Evolutionary conservation across 805 yeast genomes (phyloP).

Genomic region (Barnettozyma vustinii): DNA sequence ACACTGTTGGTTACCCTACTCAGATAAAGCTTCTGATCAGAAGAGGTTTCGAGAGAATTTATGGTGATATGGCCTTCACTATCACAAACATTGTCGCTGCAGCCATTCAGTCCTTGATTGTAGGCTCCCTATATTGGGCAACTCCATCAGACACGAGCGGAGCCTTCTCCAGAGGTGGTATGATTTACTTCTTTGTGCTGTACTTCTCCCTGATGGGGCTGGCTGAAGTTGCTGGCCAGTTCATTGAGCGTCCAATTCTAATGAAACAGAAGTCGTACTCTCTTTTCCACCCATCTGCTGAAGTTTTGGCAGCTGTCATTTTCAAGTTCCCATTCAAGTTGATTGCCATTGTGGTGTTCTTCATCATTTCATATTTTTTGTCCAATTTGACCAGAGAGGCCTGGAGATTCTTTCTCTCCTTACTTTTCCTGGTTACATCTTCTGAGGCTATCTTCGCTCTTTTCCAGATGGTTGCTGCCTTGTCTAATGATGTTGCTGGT

Average conservation of each 20-base stretch:
- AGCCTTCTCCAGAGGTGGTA: constrained; percentile 62
- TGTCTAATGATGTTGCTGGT: constrained; percentile 14
- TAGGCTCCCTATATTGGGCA: constrained; percentile 58
- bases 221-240: constrained; percentile 40
- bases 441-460: constrained; percentile 44
- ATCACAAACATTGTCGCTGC: constrained; percentile 26
- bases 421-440: constrained; percentile 39
- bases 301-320: constrained; percentile 56
- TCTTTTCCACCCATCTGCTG: constrained; percentile 70
- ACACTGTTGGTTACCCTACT: constrained; percentile 27
- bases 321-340: constrained; percentile 62
- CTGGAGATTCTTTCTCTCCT: constrained; percentile 48
- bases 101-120: constrained; percentile 54
- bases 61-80: constrained; percentile 53
- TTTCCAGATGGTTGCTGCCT: constrained; percentile 46
- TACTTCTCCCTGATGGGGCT: constrained; percentile 46
- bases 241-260: constrained; percentile 52
- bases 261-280: constrained; percentile 70
- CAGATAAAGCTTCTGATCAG: constrained; percentile 45
- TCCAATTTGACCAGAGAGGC: constrained; percentile 44
- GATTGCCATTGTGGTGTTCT: constrained; percentile 39
- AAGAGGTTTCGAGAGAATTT: constrained; percentile 50
- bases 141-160: constrained; percentile 45
- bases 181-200: constrained; percentile 52
- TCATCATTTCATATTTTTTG: constrained; percentile 51